phyloP scores from a whole-genome alignment of 176 grass and related monocot species.

The Chrysopogon serrulatus region DNA sequence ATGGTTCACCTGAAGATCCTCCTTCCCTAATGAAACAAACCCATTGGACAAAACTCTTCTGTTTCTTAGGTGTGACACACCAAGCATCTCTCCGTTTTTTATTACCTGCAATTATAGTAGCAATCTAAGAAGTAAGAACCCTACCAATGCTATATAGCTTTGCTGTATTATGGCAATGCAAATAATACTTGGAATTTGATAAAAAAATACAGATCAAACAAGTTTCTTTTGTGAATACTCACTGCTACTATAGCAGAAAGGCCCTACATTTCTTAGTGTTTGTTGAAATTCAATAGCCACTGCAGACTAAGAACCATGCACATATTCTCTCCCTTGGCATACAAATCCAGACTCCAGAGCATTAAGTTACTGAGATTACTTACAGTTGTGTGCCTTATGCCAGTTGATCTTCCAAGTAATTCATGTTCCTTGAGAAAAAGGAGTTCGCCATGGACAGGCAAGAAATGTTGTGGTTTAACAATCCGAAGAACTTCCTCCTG shows the following conservation, averaged over 20 bases:
- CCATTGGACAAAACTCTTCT: slow-evolving; percentile 97
- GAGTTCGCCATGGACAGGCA: slow-evolving; percentile 97
- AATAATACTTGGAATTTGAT: not conserved
- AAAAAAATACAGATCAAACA: not conserved
- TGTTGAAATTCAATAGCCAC: not conserved
- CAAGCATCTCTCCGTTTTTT: slow-evolving; percentile 99
- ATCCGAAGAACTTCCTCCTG: slow-evolving; percentile 98
- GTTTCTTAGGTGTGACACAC: slow-evolving; percentile 95
- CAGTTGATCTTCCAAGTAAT: slow-evolving; percentile 93
- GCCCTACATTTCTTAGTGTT: not conserved
- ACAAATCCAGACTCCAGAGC: not conserved
- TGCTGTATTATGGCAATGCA: slow-evolving; percentile 16
- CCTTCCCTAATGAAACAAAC: slow-evolving; percentile 82
- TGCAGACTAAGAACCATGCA: not conserved
- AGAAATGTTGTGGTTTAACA: slow-evolving; percentile 98
- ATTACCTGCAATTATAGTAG: slow-evolving; percentile 72
- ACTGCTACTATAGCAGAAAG: not conserved
- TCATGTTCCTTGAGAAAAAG: slow-evolving; percentile 97
- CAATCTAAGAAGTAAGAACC: slow-evolving; percentile 45
- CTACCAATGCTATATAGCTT: not conserved
- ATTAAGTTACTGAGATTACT: slow-evolving; percentile 30
- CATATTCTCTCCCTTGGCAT: not conserved
- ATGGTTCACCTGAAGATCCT: slow-evolving; percentile 76
- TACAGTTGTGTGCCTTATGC: slow-evolving; percentile 96
- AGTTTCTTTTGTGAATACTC: slow-evolving; percentile 3